Evolutionary conservation across 2,329 filamentous ascomycete species (phyloP).

Genomic region (Chaetoscypha palmicola): DNA sequence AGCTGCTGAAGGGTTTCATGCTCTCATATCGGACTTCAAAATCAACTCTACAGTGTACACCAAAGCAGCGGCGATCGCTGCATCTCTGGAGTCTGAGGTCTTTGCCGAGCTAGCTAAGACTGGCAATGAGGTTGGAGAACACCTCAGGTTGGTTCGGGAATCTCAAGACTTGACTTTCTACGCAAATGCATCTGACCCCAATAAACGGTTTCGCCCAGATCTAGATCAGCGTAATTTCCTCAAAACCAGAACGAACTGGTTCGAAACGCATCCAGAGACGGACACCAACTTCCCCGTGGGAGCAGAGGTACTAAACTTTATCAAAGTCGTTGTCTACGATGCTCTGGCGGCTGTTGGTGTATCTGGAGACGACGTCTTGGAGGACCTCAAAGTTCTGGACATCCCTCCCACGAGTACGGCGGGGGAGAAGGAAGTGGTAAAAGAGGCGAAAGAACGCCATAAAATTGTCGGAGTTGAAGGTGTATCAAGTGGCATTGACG

Average conservation of each 20-base stretch:
- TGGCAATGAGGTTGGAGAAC: constrained; percentile 19
- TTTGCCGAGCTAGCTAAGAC: constrained; percentile 10
- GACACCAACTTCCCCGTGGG: constrained; percentile 14
- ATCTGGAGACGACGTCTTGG: constrained; percentile 21
- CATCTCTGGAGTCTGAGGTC: constrained; percentile 10
- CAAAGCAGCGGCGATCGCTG: constrained; percentile 21
- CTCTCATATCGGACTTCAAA: constrained; percentile 11
- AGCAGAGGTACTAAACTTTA: constrained; percentile 20
- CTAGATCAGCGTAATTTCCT: constrained; percentile 25
- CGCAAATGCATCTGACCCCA: constrained; percentile 11
- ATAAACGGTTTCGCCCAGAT: constrained; percentile 13
- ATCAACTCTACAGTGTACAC: constrained; percentile 24
- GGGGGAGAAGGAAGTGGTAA: not conserved
- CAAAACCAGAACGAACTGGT: constrained; percentile 19
- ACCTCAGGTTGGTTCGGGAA: constrained; percentile 20
- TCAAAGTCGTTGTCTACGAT: constrained; percentile 25
- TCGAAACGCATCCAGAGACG: not conserved
- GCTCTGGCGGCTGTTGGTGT: constrained; percentile 26
- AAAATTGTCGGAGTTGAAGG: constrained; percentile 6
- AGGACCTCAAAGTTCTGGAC: constrained; percentile 6
- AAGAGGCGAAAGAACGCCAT: not conserved
- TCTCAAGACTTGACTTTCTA: constrained; percentile 24
- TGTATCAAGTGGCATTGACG: constrained; percentile 1
- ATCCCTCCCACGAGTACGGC: not conserved
- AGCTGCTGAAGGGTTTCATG: constrained; percentile 18